phyloP scores from a whole-genome alignment of 2,329 filamentous ascomycete genomes.

The Sporothrix luriei region DNA sequence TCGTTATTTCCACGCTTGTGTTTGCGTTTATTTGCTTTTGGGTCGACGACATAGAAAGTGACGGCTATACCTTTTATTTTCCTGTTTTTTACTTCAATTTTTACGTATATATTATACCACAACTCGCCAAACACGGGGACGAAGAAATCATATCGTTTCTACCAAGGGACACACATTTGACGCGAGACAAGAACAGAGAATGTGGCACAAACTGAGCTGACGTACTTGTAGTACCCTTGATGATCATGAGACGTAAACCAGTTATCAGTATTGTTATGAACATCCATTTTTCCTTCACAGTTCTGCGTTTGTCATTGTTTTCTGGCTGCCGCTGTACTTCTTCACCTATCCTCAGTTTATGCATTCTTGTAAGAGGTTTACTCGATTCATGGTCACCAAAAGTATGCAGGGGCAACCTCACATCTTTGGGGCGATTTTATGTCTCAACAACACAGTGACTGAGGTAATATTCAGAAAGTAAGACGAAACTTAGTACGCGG shows the following conservation, averaged over 20 bases:
- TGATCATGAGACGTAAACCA: neutral
- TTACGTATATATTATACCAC: conserved; percentile 31
- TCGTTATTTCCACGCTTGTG: conserved; percentile 10
- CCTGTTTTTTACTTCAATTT: neutral
- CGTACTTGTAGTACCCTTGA: conserved; percentile 13
- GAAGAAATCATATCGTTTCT: conserved; percentile 22
- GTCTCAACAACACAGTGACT: too few relatives aligned
- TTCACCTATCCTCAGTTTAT: neutral
- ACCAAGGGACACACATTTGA: conserved; percentile 1
- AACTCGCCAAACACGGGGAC: conserved; percentile 22
- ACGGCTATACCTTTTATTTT: conserved; percentile 24
- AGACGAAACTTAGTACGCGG: too few relatives aligned
- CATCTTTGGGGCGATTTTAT: too few relatives aligned
- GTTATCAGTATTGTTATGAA: neutral
- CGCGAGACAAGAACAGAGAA: conserved; percentile 19
- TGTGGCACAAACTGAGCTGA: conserved; percentile 9
- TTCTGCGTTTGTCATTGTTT: neutral
- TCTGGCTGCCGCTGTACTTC: neutral
- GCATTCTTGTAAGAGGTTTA: neutral
- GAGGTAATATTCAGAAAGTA: too few relatives aligned
- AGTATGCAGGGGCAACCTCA: too few relatives aligned
- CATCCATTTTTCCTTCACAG: conserved; percentile 12
- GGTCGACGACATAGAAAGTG: conserved; percentile 30
- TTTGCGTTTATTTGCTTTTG: conserved; percentile 3
- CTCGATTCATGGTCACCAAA: too few relatives aligned